These are phyloP conservation scores for Xylariaceae sp. DNA, from an alignment of 2,329 filamentous ascomycete species.

Conservation along the genomic window DNA sequence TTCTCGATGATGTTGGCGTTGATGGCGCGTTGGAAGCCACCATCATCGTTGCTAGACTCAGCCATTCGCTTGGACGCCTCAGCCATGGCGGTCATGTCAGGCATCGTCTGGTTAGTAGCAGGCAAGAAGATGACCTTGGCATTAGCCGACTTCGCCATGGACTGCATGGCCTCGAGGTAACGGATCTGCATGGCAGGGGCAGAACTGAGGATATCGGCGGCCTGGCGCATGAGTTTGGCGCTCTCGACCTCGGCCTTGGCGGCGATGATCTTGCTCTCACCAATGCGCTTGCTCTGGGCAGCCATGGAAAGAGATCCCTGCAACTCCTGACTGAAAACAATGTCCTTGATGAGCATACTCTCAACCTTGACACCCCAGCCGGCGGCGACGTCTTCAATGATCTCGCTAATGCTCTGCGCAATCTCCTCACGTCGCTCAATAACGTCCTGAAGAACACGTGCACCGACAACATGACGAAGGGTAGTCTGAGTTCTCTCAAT, in stretches of 20 bases:
- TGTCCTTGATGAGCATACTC: slow-evolving; percentile 99
- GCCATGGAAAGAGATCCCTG: slow-evolving; percentile 98
- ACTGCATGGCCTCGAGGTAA: slow-evolving; percentile 97
- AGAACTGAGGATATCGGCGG: slow-evolving; percentile 85
- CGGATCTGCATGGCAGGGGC: slow-evolving; percentile 97
- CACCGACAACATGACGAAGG: slow-evolving; percentile 91
- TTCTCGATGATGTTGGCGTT: slow-evolving; percentile 80
- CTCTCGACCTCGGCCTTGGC: slow-evolving; percentile 95
- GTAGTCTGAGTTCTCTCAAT: slow-evolving; percentile 98
- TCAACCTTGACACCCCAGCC: slow-evolving; percentile 96
- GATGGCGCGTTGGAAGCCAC: slow-evolving; percentile 71
- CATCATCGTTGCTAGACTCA: slow-evolving; percentile 50
- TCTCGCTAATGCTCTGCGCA: slow-evolving; percentile 89
- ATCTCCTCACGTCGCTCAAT: slow-evolving; percentile 98
- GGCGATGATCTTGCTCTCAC: slow-evolving; percentile 96
- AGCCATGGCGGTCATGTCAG: slow-evolving; percentile 37
- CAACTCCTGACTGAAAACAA: slow-evolving; percentile 91
- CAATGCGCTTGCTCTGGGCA: slow-evolving; percentile 95
- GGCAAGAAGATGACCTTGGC: slow-evolving; percentile 83
- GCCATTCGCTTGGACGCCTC: slow-evolving; percentile 36
- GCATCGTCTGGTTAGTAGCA: slow-evolving; percentile 57
- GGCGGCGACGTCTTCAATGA: slow-evolving; percentile 90
- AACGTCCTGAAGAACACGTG: slow-evolving; percentile 91
- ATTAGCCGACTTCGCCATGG: slow-evolving; percentile 93
- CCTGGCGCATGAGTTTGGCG: slow-evolving; percentile 88